Evolutionary conservation across 768 basidiomycete genomes (phyloP), one percentile per base, ranked within the genome.

Genomic region (Macrolepiota fuliginosa): DNA sequence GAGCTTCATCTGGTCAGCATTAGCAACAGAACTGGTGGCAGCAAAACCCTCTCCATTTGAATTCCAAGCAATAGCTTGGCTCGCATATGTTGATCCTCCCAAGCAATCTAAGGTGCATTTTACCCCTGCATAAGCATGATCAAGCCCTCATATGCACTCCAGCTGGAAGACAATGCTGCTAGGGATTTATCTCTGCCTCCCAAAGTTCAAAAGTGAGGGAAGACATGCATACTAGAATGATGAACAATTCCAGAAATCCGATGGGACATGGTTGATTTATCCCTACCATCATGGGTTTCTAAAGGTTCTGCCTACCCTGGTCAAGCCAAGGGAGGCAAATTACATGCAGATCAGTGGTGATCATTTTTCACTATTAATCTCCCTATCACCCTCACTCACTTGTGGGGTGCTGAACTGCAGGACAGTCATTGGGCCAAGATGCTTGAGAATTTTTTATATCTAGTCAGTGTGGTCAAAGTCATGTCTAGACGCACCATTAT

Each of bases 291-390:
- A 13, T 65, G 68, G 67, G 35, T 69, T 45, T 19, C 65, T 22
- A 4, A 35, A 27, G 57, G 66, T 54, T 64, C 69, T 61, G 4
- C 58, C 50, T 13, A 58, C 63, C 45, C 52, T 54, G 59, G 71
- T 29, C 49, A 58, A 58, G 36, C 62, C 5, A 61, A 47, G 17
- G 32, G 46, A 3, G 69, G 74, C 1, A 77, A 74, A 52, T 64
- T 76, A 2, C 74, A 70, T 36, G 74, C 73, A 3, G 72, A 76
- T 46, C 59, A 76, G 62, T 81, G 78, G 79, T 67, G 68, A 17
- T 77, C 15, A n/a, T n/a, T n/a, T n/a, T n/a, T n/a, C n/a, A n/a
- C n/a, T n/a, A n/a, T n/a, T n/a, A 66, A 78, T 55, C 68, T 79
- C 27, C 73, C 73, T 2, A 65, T 76, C n/a, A 74, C 77, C 1